Conservation (phyloP, 441 rosid species). For the Viola pubescens region DNA sequence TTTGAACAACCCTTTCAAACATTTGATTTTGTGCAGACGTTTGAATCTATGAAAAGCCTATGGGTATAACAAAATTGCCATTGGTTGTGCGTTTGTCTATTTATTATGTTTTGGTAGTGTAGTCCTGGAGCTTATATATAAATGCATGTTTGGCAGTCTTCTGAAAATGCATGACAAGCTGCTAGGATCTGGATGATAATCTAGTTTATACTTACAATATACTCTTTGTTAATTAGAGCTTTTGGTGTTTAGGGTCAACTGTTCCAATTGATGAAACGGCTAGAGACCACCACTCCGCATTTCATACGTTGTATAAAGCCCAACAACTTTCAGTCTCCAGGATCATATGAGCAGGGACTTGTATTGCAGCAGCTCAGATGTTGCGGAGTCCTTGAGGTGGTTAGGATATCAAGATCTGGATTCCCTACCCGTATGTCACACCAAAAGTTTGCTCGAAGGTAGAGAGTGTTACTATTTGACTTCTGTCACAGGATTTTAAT, state of each 20-base stretch:
- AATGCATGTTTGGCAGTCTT: too few species aligned
- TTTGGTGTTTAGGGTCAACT: conserved; percentile 66
- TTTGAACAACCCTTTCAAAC: too few species aligned
- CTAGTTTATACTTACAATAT: conserved; percentile 8
- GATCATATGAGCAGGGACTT: conserved; percentile 82
- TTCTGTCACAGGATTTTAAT: conserved; percentile 2
- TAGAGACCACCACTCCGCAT: conserved; percentile 93
- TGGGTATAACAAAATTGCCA: too few species aligned
- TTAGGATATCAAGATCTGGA: conserved; percentile 95
- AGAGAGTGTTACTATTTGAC: conserved; percentile 11
- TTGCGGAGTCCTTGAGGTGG: conserved; percentile 97
- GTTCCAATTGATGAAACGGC: conserved; percentile 92
- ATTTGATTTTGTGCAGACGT: too few species aligned
- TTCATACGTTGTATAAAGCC: conserved; percentile 98
- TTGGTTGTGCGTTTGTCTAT: not conserved
- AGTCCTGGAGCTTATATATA: too few species aligned
- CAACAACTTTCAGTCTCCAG: conserved; percentile 80
- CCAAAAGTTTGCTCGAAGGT: conserved; percentile 96
- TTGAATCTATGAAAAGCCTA: too few species aligned
- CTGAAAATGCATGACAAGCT: too few species aligned
- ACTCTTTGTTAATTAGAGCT: not conserved
- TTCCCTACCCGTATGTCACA: conserved; percentile 97
- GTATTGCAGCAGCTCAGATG: conserved; percentile 94
- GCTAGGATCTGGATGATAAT: not conserved
- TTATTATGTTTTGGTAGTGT: not conserved